Percentiles rank a stretch among this genome's conserved stretches.
These are phyloP conservation scores for Salicornia ramosissima DNA, from an alignment of 148 eudicot genomes.

Conservation along the genomic window DNA sequence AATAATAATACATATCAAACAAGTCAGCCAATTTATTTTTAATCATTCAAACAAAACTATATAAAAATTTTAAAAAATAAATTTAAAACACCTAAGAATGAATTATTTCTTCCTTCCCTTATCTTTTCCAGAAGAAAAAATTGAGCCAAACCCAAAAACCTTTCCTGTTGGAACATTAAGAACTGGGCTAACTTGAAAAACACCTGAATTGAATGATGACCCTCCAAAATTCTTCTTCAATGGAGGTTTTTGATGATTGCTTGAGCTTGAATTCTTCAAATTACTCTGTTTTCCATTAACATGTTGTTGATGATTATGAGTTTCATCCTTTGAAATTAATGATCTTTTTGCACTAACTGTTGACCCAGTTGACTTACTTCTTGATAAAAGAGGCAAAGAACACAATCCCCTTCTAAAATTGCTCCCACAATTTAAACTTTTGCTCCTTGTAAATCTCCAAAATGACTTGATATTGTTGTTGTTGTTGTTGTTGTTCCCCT, in stretches of 20 bases:
- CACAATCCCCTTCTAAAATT: conserved; percentile 60
- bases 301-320: conserved; percentile 7
- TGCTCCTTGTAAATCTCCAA: conserved; percentile 78
- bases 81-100: background rate
- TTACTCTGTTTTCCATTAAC: conserved; percentile 9
- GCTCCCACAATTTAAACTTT: conserved; percentile 64
- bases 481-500: conserved; percentile 22
- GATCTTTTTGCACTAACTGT: conserved; percentile 44
- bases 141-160: conserved; percentile 63
- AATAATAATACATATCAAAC: background rate
- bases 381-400: conserved; percentile 58
- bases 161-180: conserved; percentile 57
- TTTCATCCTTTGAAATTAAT: conserved; percentile 35
- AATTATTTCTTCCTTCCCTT: conserved; percentile 48
- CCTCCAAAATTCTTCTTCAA: conserved; percentile 58
- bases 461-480: conserved; percentile 36
- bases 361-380: conserved; percentile 88
- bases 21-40: conserved; percentile 6
- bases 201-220: conserved; percentile 26
- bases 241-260: conserved; percentile 60
- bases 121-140: conserved; percentile 54
- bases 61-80: background rate
- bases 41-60: background rate
- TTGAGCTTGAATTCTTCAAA: conserved; percentile 20
- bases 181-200: conserved; percentile 45